A percentile compares a stretch with the other conserved stretches of the same genome.
Evolutionary conservation across 148 eudicot genomes (phyloP).

Genomic region (Rheum nobile): DNA sequence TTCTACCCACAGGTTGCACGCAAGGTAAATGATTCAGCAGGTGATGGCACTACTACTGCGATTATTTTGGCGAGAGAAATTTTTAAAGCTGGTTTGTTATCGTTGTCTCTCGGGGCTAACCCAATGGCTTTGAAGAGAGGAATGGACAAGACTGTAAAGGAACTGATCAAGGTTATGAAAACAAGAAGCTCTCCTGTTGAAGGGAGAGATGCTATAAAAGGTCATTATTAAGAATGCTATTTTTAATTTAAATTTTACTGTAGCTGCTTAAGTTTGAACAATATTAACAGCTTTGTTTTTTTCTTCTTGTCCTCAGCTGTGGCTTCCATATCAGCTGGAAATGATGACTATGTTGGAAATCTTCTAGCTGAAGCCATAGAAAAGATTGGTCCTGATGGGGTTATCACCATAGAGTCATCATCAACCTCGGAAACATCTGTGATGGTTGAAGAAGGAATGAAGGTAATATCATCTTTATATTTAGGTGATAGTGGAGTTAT

Average conservation of each 20-base stretch:
- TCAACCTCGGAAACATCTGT: slow-evolving; percentile 60
- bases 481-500: background rate
- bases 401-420: slow-evolving; percentile 68
- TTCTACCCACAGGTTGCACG: slow-evolving; percentile 64
- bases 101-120: slow-evolving; percentile 65
- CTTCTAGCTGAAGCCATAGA: slow-evolving; percentile 75
- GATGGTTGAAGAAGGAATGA: slow-evolving; percentile 88
- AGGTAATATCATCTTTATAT: slow-evolving; percentile 32
- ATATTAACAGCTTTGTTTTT: background rate
- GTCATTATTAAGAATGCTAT: slow-evolving; percentile 16
- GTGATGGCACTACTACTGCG: slow-evolving; percentile 97
- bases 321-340: slow-evolving; percentile 84
- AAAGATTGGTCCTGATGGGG: slow-evolving; percentile 78
- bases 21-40: slow-evolving; percentile 82
- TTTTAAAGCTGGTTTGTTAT: slow-evolving; percentile 60
- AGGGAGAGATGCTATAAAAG: slow-evolving; percentile 69
- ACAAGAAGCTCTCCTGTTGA: slow-evolving; percentile 49
- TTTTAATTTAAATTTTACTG: background rate
- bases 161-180: slow-evolving; percentile 49
- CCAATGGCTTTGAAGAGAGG: slow-evolving; percentile 75
- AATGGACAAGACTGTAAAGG: slow-evolving; percentile 69
- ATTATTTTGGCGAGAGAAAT: slow-evolving; percentile 83
- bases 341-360: slow-evolving; percentile 77
- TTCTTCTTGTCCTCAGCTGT: slow-evolving; percentile 40
- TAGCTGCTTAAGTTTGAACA: slow-evolving; percentile 3